phyloP scores from a whole-genome alignment of 2,329 filamentous ascomycete species.

The Amesomyces nigricolor region DNA sequence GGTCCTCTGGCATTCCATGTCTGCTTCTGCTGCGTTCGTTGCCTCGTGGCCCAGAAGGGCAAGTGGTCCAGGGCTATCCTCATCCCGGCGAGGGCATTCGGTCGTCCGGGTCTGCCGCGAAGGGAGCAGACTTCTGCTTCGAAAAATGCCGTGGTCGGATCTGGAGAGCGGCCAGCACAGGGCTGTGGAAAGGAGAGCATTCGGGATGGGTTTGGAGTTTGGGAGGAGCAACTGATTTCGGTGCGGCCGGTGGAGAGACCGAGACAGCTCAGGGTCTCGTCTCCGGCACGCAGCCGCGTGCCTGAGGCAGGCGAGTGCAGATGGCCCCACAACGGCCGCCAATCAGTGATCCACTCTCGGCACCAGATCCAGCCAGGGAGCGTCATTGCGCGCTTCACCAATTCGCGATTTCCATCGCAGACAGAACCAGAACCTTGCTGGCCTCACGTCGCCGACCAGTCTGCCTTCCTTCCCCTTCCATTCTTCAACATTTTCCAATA shows the following conservation, averaged over 20 bases:
- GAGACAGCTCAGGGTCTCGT: neutral
- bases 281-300: conserved; percentile 4
- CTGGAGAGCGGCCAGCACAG: neutral
- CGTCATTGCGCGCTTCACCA: too few species aligned
- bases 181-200: neutral
- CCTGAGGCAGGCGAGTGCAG: conserved; percentile 1
- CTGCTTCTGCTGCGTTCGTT: neutral
- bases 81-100: neutral
- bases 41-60: conserved; percentile 1
- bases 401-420: too few species aligned
- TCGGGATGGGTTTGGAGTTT: conserved; percentile 2
- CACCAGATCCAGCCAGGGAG: neutral
- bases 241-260: conserved; percentile 9
- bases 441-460: neutral
- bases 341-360: neutral
- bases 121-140: neutral
- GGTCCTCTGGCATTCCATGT: neutral
- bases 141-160: neutral
- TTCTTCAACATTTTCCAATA: neutral
- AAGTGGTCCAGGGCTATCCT: neutral
- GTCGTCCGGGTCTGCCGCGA: neutral
- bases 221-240: conserved; percentile 1
- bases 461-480: neutral
- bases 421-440: neutral
- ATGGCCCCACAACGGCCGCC: neutral